Conservation (phyloP, 1,284 basidiomycete species). For the Volvariella surrecta region DNA sequence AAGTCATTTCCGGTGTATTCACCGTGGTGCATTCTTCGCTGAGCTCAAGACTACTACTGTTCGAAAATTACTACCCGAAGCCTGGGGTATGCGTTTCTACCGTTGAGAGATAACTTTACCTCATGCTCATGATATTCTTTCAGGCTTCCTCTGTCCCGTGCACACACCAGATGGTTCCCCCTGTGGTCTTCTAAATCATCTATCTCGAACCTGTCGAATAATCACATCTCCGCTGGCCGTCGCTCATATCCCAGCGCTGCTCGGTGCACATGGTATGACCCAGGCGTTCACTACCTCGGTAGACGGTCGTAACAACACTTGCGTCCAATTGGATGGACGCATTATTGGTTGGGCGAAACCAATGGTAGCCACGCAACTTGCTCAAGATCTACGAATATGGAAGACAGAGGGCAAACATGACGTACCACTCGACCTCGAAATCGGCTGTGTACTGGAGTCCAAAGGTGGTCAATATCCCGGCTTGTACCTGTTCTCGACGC, state of each 20-base stretch:
- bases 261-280: constrained; percentile 91
- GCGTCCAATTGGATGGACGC: constrained; percentile 90
- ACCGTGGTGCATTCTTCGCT: constrained; percentile 99
- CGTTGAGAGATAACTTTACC: not conserved
- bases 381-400: constrained; percentile 83
- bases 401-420: constrained; percentile 86
- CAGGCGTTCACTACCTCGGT: constrained; percentile 76
- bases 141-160: constrained; percentile 96
- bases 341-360: constrained; percentile 95
- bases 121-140: constrained; percentile 7
- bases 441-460: constrained; percentile 86
- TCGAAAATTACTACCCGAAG: constrained; percentile 94
- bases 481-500: constrained; percentile 86
- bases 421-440: constrained; percentile 91
- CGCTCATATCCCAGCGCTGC: constrained; percentile 74
- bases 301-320: constrained; percentile 76
- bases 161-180: constrained; percentile 99
- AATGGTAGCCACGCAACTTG: constrained; percentile 70
- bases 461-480: constrained; percentile 97
- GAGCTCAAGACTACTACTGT: constrained; percentile 99
- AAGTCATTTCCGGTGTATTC: constrained; percentile 96
- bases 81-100: constrained; percentile 69
- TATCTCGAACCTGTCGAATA: constrained; percentile 91
- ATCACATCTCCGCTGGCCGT: constrained; percentile 75
- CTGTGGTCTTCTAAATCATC: constrained; percentile 96